Percentiles rank a stretch among this genome's conserved stretches.
Evolutionary conservation across 2,329 filamentous ascomycete genomes (phyloP).

Genomic region (Moelleriella libera): DNA sequence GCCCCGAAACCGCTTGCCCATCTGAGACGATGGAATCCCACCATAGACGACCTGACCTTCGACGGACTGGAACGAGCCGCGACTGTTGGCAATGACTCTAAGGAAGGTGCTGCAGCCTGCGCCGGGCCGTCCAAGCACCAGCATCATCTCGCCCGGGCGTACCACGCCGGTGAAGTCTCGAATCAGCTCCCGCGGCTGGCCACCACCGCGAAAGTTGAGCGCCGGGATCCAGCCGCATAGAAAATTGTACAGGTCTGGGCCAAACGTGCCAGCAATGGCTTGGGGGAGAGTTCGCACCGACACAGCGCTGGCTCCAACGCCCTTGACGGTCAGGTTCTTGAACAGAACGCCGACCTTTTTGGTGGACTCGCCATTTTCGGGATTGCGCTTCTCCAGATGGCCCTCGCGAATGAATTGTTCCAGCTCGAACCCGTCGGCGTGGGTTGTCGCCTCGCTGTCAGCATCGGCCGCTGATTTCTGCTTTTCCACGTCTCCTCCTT

Average conservation of each 20-base stretch:
- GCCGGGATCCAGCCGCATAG: slow-evolving; percentile 27
- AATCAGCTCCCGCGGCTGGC: slow-evolving; percentile 2
- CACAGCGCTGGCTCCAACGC: slow-evolving; percentile 48
- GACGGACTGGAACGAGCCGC: slow-evolving; percentile 44
- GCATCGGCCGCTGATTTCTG: slow-evolving; percentile 1
- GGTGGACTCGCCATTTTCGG: slow-evolving; percentile 36
- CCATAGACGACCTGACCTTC: slow-evolving; percentile 45
- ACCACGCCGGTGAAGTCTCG: slow-evolving; percentile 19
- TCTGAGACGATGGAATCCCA: slow-evolving; percentile 53
- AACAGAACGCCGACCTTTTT: slow-evolving; percentile 71
- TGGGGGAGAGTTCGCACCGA: slow-evolving; percentile 62
- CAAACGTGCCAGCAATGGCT: slow-evolving; percentile 65
- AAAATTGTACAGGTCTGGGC: slow-evolving; percentile 60
- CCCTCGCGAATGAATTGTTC: slow-evolving; percentile 59
- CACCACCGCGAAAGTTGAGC: not conserved
- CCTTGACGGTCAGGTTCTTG: slow-evolving; percentile 63
- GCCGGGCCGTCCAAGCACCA: slow-evolving; percentile 52
- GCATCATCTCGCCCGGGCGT: slow-evolving; percentile 22
- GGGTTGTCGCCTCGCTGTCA: slow-evolving; percentile 1
- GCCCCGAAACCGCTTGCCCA: slow-evolving; percentile 54
- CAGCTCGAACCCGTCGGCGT: slow-evolving; percentile 50
- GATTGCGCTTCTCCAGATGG: slow-evolving; percentile 57
- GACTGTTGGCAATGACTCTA: slow-evolving; percentile 58
- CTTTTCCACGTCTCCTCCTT: slow-evolving; percentile 2
- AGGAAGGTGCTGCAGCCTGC: slow-evolving; percentile 66